Evolutionary conservation across 140 eudicot genomes (phyloP).

Genomic region (Anethum foeniculum): DNA sequence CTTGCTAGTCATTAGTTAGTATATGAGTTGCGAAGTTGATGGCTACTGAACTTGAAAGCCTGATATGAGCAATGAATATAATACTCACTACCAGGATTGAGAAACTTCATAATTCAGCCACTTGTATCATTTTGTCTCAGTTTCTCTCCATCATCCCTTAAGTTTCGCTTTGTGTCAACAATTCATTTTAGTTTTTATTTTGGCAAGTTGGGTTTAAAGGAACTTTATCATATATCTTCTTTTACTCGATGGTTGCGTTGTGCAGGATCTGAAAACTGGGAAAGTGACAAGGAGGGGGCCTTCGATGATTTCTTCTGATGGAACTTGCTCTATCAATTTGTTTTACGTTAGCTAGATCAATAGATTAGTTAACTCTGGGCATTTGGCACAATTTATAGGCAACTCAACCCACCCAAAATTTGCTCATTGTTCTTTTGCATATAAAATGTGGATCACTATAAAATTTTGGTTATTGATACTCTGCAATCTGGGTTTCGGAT

Average conservation of each 20-base stretch:
- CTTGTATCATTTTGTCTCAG: conserved; percentile 14
- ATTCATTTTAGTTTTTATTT: conserved; percentile 24
- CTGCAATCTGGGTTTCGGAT: conserved; percentile 9
- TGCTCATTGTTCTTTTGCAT: conserved; percentile 20
- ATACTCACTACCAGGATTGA: conserved; percentile 20
- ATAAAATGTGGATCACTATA: conserved; percentile 16
- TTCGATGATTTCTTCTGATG: conserved; percentile 91
- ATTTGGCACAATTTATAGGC: conserved; percentile 27
- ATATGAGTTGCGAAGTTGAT: background rate
- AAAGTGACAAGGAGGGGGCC: conserved; percentile 87
- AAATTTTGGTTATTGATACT: background rate
- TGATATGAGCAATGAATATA: conserved; percentile 4
- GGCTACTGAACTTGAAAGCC: conserved; percentile 1
- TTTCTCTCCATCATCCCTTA: conserved; percentile 22
- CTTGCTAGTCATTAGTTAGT: conserved; percentile 2
- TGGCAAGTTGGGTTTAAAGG: conserved; percentile 18
- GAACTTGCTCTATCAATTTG: conserved; percentile 38
- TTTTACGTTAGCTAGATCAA: conserved; percentile 32
- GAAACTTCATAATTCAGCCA: conserved; percentile 17
- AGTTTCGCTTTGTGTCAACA: background rate
- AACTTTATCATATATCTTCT: conserved; percentile 40
- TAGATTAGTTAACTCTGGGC: conserved; percentile 31
- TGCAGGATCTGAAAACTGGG: conserved; percentile 97
- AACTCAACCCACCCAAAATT: conserved; percentile 21
- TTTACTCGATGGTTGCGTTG: conserved; percentile 67